A percentile compares a stretch with the other conserved stretches of the same genome.
These are phyloP conservation scores for Nakazawaea ambrosiae DNA, from an alignment of 805 yeast genomes.

Conservation along the genomic window DNA sequence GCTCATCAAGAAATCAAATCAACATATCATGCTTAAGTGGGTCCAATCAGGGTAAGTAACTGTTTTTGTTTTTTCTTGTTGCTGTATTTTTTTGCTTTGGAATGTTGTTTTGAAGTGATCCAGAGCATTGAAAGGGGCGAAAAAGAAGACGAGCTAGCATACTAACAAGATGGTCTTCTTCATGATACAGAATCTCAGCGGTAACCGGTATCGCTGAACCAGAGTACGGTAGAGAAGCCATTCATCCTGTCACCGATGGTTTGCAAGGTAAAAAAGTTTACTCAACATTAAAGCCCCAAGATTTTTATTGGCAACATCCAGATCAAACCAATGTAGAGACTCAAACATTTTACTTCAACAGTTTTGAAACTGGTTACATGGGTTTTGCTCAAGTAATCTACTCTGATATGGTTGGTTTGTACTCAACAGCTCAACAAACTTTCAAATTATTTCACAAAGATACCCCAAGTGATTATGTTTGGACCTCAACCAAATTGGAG, in stretches of 20 bases:
- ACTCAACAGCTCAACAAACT: slow-evolving; percentile 90
- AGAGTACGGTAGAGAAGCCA: slow-evolving; percentile 88
- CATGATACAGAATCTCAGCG: slow-evolving; percentile 77
- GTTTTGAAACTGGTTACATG: slow-evolving; percentile 50
- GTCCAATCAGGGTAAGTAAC: slow-evolving; percentile 59
- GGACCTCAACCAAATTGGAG: slow-evolving; percentile 91
- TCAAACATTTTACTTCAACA: slow-evolving; percentile 81
- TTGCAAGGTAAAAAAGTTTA: slow-evolving; percentile 52
- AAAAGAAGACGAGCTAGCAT: too few species aligned
- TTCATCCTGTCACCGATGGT: slow-evolving; percentile 70
- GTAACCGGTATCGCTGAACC: slow-evolving; percentile 98
- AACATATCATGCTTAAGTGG: slow-evolving; percentile 37
- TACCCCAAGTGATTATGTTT: slow-evolving; percentile 47
- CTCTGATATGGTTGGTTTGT: slow-evolving; percentile 83
- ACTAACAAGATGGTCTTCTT: slow-evolving; percentile 12
- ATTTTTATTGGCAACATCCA: slow-evolving; percentile 72
- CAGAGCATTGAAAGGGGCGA: too few species aligned
- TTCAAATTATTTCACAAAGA: slow-evolving; percentile 64
- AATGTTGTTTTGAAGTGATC: too few species aligned
- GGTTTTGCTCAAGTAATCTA: slow-evolving; percentile 96
- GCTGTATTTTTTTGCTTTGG: too few species aligned
- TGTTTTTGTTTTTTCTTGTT: neutral
- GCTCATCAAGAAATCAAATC: neutral
- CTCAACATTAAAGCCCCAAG: slow-evolving; percentile 53
- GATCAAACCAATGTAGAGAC: slow-evolving; percentile 89